Conservation (phyloP, 805 yeast species). For the Metschnikowia arizonensis region DNA sequence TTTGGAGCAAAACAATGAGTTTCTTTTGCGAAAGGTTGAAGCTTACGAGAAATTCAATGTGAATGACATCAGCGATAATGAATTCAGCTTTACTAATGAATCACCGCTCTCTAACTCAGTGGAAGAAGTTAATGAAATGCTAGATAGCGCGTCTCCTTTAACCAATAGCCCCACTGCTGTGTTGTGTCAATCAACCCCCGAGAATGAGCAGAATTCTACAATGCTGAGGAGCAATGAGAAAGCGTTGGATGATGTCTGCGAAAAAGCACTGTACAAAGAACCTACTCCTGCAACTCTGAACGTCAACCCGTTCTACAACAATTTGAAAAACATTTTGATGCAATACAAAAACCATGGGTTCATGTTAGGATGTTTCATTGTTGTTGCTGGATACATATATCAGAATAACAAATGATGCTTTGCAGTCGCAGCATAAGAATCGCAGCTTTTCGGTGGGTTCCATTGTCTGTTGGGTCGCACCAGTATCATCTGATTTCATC, state of each 20-base stretch:
- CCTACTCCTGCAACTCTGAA: background rate
- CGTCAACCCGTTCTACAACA: slow-evolving; percentile 5
- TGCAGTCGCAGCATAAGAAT: background rate
- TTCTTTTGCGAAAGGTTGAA: background rate
- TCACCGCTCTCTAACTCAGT: background rate
- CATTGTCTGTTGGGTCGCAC: background rate
- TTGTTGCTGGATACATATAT: slow-evolving; percentile 16
- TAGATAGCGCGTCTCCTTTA: background rate
- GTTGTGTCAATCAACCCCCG: background rate
- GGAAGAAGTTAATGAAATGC: background rate
- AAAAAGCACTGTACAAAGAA: background rate
- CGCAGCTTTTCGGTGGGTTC: background rate
- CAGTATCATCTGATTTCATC: slow-evolving; percentile 3
- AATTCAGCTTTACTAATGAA: slow-evolving; percentile 3
- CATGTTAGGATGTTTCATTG: slow-evolving; percentile 12
- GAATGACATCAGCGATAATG: slow-evolving; percentile 3
- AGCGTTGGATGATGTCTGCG: background rate
- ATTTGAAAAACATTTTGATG: slow-evolving; percentile 6
- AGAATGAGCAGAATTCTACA: background rate
- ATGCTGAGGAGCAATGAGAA: background rate
- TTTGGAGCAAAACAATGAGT: slow-evolving; percentile 6
- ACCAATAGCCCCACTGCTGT: background rate
- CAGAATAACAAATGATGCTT: slow-evolving; percentile 6
- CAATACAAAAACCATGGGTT: slow-evolving; percentile 14
- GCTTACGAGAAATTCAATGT: background rate